Base-by-base conservation (phyloP, 106 monocot genomes). In the Agapanthus africanus region DNA sequence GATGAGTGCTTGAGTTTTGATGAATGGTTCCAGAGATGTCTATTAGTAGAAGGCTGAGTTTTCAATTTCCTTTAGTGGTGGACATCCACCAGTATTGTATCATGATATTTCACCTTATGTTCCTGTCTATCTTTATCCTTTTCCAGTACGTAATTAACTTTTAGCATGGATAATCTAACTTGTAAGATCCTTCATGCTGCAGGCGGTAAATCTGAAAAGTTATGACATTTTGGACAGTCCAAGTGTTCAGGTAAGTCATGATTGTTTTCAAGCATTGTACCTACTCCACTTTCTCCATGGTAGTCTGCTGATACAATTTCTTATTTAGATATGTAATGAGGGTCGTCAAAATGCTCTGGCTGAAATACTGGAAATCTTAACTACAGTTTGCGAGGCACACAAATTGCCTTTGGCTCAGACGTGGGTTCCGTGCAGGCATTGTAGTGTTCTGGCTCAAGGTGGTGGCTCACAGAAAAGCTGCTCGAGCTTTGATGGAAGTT, bases 331-430 rank as follows among this genome's bases (percentile, higher is more conserved):
- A 68, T 78, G 75, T 40, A 84, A 82, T 78, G 88, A 88, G 73
- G 76, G 76, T 22, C 75, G 78, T 7, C 88, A 88, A 76, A 67
- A 81, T 81, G 88, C 81, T 69, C 56, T 95, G 34, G 78, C 81
- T 26, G 91, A 95, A 80, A 88, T 95, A 64, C 60, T 88, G 38
- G 83, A 95, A 65, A 80, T 82, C 49, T 37, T 95, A 25, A 83
- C 77, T 26, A 67, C 74, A 9, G 76, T 86, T 13, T 95, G 91
- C 67, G 88, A 95, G 71, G 67, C 57, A 7, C 79, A 88, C 26
- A 88, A 88, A 37, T 50, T 95, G 37, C 91, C 94, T 54, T 64
- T 95, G 28, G 91, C 87, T 70, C 95, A 91, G 73, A 91, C 95
- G 4, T 95, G 95, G 95, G 78, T 95, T 59, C 88, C 88, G 42